Conservation (phyloP, 1,284 basidiomycete genomes). For the Rhodotorula sp. region DNA sequence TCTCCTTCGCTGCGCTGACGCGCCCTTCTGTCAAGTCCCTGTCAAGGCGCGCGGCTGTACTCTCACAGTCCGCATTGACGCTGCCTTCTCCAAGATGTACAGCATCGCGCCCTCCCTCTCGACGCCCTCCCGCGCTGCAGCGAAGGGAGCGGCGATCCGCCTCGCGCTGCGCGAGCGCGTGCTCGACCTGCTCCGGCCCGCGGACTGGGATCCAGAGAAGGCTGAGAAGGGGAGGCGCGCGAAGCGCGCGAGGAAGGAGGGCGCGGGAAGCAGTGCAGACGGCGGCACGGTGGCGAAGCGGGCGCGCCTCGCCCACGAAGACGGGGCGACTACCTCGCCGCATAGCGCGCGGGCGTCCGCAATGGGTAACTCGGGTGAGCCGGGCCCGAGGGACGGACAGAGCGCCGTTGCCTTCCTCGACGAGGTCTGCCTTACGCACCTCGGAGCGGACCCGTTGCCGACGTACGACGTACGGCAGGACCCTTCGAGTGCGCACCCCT, state of each 20-base stretch:
- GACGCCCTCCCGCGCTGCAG: neutral
- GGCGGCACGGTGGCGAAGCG: neutral
- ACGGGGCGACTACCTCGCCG: neutral
- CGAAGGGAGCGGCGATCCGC: constrained; percentile 26
- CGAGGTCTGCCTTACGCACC: constrained; percentile 2
- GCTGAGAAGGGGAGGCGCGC: too few species aligned
- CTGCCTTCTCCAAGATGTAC: neutral
- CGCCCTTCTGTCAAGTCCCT: neutral
- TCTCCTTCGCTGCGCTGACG: neutral
- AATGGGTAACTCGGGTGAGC: neutral
- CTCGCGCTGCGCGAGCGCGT: constrained; percentile 14
- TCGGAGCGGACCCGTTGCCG: constrained; percentile 1
- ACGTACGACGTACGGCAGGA: constrained; percentile 12
- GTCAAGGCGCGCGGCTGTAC: constrained; percentile 17
- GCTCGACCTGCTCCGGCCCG: constrained; percentile 10
- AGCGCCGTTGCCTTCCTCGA: constrained; percentile 12
- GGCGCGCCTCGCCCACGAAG: neutral
- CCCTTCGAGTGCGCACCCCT: constrained; percentile 1
- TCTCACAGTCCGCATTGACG: neutral
- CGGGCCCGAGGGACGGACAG: neutral
- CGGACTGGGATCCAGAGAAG: neutral
- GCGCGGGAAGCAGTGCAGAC: neutral
- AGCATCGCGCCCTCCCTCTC: neutral
- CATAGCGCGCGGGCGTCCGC: too few species aligned
- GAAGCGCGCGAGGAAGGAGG: neutral